Evolutionary conservation across 768 basidiomycete genomes (phyloP), one percentile per base, ranked within the genome.

Genomic region (Tricholoma terreum): DNA sequence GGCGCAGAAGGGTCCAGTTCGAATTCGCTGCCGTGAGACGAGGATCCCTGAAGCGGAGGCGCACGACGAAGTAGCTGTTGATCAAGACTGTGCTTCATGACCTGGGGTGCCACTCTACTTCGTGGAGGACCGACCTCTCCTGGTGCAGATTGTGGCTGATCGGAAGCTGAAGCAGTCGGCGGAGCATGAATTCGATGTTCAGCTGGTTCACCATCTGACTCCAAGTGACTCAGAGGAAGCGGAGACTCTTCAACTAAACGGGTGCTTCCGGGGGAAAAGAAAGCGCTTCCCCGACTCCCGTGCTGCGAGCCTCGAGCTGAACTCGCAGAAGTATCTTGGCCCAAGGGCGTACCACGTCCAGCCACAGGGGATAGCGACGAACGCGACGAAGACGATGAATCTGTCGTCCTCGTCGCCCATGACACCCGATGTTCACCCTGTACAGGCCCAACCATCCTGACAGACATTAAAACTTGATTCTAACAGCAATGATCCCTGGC

Each of bases 371-470:
- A 65, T 12, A 61, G 63, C 14, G 69, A 70, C 2, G 70, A 69
- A 12, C 70, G 58, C 15, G 74, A 69, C 1, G 69, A 69, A 2
- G 67, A 45, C 3, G 73, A 67, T 1, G 74, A 70, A 36, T 73
- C 76, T 3, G 63, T 24, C 12, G 70, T 65, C 33, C 80, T 70
- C 3, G 80, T 73, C 6, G 84, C 81, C 89, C 88, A 90, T 8
- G 81, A 72, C 4, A 89, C 73, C 11, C 68, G 71, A 12, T 75
- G 73, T 54, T 83, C 80, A 4, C 79, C 78, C 31, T 71, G 72
- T 34, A 93, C 79, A 8, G 84, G 81, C 6, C 89, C 83, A 8
- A 77, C 71, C 92, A 94, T 93, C 66, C 90, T 90, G 64, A 36
- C 1, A 10, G 27, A 43, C 19, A 53, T 42, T 33, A 66, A 38